A percentile compares a stretch with the other conserved stretches of the same genome.
Conservation (phyloP, 441 rosid genomes). For the Gossypium schwendimanii region DNA sequence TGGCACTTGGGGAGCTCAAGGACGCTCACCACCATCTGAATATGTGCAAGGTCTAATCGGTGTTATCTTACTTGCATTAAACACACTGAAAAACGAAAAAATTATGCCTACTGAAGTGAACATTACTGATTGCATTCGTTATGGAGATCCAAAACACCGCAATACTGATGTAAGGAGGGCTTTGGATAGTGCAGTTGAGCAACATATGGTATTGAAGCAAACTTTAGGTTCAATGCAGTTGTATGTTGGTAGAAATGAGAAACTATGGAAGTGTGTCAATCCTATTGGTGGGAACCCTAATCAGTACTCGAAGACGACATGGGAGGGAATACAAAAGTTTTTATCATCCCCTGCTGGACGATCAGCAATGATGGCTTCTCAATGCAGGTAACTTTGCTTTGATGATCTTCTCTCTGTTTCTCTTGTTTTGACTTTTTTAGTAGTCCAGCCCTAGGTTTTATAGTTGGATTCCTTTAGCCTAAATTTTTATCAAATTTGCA, state of each 20-base stretch:
- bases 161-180: slow-evolving; percentile 49
- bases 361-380: slow-evolving; percentile 35
- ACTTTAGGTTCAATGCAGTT: slow-evolving; percentile 39
- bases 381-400: slow-evolving; percentile 37
- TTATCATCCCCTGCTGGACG: slow-evolving; percentile 42
- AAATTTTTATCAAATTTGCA: slow-evolving; percentile 18
- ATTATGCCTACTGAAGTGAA: slow-evolving; percentile 53
- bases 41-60: slow-evolving; percentile 60
- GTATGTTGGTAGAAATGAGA: slow-evolving; percentile 45
- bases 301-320: slow-evolving; percentile 36
- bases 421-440: neutral
- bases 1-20: slow-evolving; percentile 40
- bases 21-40: slow-evolving; percentile 37
- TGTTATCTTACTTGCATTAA: slow-evolving; percentile 48
- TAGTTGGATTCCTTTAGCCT: neutral
- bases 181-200: slow-evolving; percentile 48
- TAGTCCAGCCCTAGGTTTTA: neutral
- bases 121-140: slow-evolving; percentile 51
- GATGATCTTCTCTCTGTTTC: neutral
- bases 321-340: slow-evolving; percentile 47
- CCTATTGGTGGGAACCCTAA: slow-evolving; percentile 45
- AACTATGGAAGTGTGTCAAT: slow-evolving; percentile 57
- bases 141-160: slow-evolving; percentile 47
- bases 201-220: slow-evolving; percentile 41
- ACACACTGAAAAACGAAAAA: slow-evolving; percentile 49